Evolutionary conservation across 768 basidiomycete genomes (phyloP), one percentile per base, ranked within the genome.

Genomic region (Neoboletus brunneissimus): DNA sequence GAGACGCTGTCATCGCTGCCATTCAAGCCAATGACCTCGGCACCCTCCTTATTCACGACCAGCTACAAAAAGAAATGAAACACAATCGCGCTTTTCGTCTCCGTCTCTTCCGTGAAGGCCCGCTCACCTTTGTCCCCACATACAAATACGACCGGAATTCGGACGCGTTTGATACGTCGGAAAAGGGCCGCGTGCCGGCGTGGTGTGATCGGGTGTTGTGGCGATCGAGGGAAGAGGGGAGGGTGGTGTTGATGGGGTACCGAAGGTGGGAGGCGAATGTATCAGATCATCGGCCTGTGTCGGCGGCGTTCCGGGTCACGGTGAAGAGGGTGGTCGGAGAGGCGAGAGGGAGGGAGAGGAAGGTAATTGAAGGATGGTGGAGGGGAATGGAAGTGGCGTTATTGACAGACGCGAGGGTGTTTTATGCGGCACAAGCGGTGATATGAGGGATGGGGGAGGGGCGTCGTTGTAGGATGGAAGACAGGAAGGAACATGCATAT

Each of bases 181-280:
- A 93, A 70, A 98, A 98, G 72, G 80, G 81, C 13, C 87, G 96
- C 0, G 79, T 86, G 9, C 96, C 96, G 4, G 94, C 96, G 2
- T 99, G 95, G 94, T 99, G 96, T 68, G 96, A 99, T 69, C 87
- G 96, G 6, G 83, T 99, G 22, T 75, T 98, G 41, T 96, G 87
- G 84, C 83, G 86, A 5, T 76, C 82, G 41, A 77, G 76, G 16
- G 81, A 79, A 16, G 76, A 77, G 15, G 73, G 70, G 13, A 78
- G 91, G 9, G 85, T 96, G 29, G 68, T 75, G 52, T 80, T 83
- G 66, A 57, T 91, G 61, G 83, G 84, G 64, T 97, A 99, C 71
- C 71, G 72, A 42, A 79, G 96, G 20, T 95, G 91, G 71, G 94
- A 97, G 71, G 82, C 79, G 50, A 90, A 92, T 61, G 85, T 95